Percentiles rank a stretch among this genome's conserved stretches.
Evolutionary conservation across 2,329 filamentous ascomycete species (phyloP).

Genomic region (Pseudocercospora cruenta): DNA sequence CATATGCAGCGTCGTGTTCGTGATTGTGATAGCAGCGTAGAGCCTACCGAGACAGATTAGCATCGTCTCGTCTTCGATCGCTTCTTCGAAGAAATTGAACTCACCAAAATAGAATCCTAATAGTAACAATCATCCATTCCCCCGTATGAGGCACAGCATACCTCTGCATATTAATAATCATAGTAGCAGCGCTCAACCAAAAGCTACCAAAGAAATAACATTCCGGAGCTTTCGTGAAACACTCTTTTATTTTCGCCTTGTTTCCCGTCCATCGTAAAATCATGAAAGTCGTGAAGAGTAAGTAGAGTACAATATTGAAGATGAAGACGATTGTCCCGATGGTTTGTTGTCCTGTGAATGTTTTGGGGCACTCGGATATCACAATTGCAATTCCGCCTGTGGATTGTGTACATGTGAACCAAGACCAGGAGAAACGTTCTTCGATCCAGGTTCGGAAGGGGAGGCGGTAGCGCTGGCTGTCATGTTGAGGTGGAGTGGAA

Average conservation of each 20-base stretch:
- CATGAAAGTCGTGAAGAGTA: conserved; percentile 58
- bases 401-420: conserved; percentile 76
- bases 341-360: conserved; percentile 64
- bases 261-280: conserved; percentile 64
- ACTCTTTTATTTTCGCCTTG: conserved; percentile 58
- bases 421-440: conserved; percentile 41
- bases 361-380: conserved; percentile 64
- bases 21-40: conserved; percentile 49
- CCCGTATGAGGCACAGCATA: conserved; percentile 66
- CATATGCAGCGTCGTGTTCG: conserved; percentile 20
- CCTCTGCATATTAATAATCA: conserved; percentile 67
- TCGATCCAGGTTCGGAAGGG: conserved; percentile 25
- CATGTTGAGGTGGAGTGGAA: not conserved
- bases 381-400: conserved; percentile 71
- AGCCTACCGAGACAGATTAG: conserved; percentile 40
- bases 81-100: too few relatives aligned
- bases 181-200: conserved; percentile 69
- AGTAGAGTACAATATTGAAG: conserved; percentile 68
- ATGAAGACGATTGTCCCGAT: conserved; percentile 71
- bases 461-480: conserved; percentile 14
- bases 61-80: not conserved
- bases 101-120: conserved; percentile 67
- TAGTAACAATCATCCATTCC: conserved; percentile 58
- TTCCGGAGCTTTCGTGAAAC: conserved; percentile 67
- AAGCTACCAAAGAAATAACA: conserved; percentile 73